phyloP scores from a whole-genome alignment of 2,329 filamentous ascomycete species.

The Talaromyces marneffei region DNA sequence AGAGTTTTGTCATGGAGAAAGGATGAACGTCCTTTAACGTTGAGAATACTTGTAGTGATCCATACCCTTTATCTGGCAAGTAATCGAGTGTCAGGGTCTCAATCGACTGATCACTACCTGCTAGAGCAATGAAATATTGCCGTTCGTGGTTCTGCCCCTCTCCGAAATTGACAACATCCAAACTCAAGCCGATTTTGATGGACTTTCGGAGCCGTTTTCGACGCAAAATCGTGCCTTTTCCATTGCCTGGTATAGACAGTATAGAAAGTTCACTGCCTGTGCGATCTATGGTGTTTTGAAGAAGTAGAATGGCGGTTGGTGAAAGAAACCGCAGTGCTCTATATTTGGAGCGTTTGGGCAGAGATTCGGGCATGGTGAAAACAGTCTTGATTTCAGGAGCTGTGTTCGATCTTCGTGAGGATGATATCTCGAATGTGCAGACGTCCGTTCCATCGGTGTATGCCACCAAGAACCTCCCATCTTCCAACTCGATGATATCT shows the following conservation, averaged over 20 bases:
- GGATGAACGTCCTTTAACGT: slow-evolving; percentile 52
- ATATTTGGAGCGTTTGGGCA: slow-evolving; percentile 46
- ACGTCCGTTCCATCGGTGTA: slow-evolving; percentile 76
- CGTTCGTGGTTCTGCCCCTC: slow-evolving; percentile 52
- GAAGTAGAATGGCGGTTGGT: slow-evolving; percentile 48
- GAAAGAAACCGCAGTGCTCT: slow-evolving; percentile 53
- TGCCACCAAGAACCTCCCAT: slow-evolving; percentile 59
- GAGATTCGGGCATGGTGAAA: slow-evolving; percentile 36
- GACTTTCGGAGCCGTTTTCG: slow-evolving; percentile 58
- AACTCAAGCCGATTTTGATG: slow-evolving; percentile 68
- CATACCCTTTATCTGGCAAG: slow-evolving; percentile 35
- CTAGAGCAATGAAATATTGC: slow-evolving; percentile 75
- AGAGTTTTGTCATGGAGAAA: slow-evolving; percentile 53
- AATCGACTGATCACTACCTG: slow-evolving; percentile 73
- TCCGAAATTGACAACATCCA: slow-evolving; percentile 69
- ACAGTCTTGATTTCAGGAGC: slow-evolving; percentile 30
- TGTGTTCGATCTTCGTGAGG: slow-evolving; percentile 42
- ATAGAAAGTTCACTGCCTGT: slow-evolving; percentile 52
- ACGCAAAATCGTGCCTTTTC: slow-evolving; percentile 41
- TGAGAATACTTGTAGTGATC: slow-evolving; percentile 46
- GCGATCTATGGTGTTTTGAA: slow-evolving; percentile 52
- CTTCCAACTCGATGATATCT: slow-evolving; percentile 32
- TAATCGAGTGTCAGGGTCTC: slow-evolving; percentile 73
- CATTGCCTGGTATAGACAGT: slow-evolving; percentile 29
- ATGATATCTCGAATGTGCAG: slow-evolving; percentile 57